Percentiles rank a stretch among this genome's conserved stretches.
Conservation (phyloP, 345 rosid genomes). For the Acer saccharum region DNA sequence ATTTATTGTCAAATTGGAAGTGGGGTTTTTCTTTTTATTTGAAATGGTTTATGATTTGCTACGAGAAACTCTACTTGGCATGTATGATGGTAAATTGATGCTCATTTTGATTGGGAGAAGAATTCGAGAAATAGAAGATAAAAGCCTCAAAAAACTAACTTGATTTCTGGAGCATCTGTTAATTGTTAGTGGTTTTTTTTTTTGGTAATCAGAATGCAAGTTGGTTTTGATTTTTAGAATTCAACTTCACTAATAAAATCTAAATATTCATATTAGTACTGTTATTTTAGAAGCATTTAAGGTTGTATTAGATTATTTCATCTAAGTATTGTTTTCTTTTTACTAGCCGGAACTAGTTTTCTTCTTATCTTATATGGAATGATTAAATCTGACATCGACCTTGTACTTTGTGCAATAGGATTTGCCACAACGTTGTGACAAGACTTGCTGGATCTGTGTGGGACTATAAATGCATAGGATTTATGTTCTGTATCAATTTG, state of each 20-base stretch:
- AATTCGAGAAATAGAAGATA: background rate
- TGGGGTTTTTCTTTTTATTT: background rate
- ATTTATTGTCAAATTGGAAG: background rate
- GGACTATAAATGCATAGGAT: slow-evolving; percentile 33
- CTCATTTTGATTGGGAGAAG: background rate
- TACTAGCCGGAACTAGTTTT: slow-evolving; percentile 3
- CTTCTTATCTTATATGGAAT: background rate
- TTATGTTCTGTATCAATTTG: slow-evolving; percentile 13
- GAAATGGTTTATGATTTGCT: background rate
- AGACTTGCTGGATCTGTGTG: slow-evolving; percentile 47
- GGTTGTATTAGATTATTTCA: background rate
- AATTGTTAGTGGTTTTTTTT: no score
- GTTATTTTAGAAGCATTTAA: background rate
- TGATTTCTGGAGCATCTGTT: background rate
- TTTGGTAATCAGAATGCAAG: no score
- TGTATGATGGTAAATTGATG: background rate
- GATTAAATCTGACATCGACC: slow-evolving; percentile 30
- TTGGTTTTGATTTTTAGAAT: no score
- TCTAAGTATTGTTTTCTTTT: background rate
- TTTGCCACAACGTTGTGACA: slow-evolving; percentile 90
- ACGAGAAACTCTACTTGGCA: no score
- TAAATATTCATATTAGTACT: background rate
- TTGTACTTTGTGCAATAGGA: slow-evolving; percentile 59
- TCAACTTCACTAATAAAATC: no score
- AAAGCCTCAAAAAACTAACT: no score